These are phyloP conservation scores for Passalora sequoiae DNA, from an alignment of 2,329 filamentous ascomycete species.

Conservation along the genomic window DNA sequence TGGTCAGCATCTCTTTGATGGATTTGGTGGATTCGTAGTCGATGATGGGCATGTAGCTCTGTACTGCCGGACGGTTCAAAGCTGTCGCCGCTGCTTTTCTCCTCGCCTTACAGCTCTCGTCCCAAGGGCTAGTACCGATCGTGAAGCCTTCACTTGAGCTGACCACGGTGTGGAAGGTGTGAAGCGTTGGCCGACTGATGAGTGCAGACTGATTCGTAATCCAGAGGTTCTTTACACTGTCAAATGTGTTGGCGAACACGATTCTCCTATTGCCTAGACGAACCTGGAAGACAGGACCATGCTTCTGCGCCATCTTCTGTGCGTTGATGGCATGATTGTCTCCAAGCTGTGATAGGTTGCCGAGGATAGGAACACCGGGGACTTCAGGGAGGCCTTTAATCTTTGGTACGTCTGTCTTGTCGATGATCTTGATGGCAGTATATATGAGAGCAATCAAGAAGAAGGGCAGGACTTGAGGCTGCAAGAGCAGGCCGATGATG, in stretches of 20 bases:
- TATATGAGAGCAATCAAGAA: constrained; percentile 39
- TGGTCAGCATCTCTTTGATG: constrained; percentile 65
- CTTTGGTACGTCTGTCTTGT: constrained; percentile 44
- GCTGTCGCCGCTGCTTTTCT: constrained; percentile 75
- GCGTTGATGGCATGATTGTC: constrained; percentile 44
- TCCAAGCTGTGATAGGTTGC: constrained; percentile 44
- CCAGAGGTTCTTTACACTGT: constrained; percentile 68
- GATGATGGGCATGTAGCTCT: constrained; percentile 76
- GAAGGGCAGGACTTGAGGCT: constrained; percentile 40
- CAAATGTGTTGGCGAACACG: constrained; percentile 73
- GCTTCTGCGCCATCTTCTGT: constrained; percentile 44
- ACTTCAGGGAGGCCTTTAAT: constrained; percentile 47
- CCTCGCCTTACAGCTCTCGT: constrained; percentile 70
- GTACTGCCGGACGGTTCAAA: constrained; percentile 68
- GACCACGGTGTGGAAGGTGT: constrained; percentile 77
- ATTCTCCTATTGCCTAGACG: constrained; percentile 65
- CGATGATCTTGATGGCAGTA: constrained; percentile 39
- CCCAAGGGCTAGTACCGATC: constrained; percentile 79
- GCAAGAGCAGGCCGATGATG: constrained; percentile 29
- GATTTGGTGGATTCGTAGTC: constrained; percentile 69
- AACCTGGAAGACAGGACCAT: constrained; percentile 48
- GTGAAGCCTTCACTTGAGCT: constrained; percentile 74
- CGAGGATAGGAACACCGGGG: constrained; percentile 45
- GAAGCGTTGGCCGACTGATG: constrained; percentile 70
- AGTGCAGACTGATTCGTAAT: constrained; percentile 72